Percentiles rank a stretch among this genome's conserved stretches.
These are phyloP conservation scores for Monosporozyma yasuniensis DNA, from an alignment of 805 yeast genomes.

Conservation along the genomic window DNA sequence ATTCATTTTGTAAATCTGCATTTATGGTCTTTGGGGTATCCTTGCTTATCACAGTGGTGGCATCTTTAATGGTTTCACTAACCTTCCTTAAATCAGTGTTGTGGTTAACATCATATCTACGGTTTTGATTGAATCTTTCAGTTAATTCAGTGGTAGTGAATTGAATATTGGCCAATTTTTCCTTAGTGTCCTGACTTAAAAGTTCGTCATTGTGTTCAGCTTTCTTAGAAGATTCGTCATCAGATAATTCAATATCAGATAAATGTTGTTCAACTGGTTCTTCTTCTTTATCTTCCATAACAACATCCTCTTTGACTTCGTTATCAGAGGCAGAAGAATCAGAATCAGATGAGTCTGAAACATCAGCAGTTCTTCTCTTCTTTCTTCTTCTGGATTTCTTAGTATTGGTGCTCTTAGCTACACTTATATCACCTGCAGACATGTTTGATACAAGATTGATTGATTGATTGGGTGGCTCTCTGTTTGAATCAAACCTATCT, in stretches of 20 bases:
- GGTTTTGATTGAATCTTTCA: slow-evolving; percentile 10
- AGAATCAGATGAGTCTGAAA: slow-evolving; percentile 46
- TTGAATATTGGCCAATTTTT: slow-evolving; percentile 17
- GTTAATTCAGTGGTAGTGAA: slow-evolving; percentile 32
- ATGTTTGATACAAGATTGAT: slow-evolving; percentile 1
- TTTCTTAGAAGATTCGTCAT: slow-evolving; percentile 7
- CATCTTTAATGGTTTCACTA: slow-evolving; percentile 23
- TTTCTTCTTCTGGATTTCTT: slow-evolving; percentile 49
- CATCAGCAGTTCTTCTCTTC: slow-evolving; percentile 78
- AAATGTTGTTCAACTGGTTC: slow-evolving; percentile 15
- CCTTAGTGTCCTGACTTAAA: slow-evolving; percentile 15
- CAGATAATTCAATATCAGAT: slow-evolving; percentile 30
- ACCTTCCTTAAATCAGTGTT: slow-evolving; percentile 27
- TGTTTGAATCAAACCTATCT: background rate
- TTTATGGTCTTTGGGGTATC: background rate
- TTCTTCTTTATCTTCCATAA: slow-evolving; percentile 9
- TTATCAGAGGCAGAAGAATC: slow-evolving; percentile 30
- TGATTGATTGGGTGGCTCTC: background rate
- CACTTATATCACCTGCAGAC: slow-evolving; percentile 19
- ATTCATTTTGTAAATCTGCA: slow-evolving; percentile 35
- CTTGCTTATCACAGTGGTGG: slow-evolving; percentile 11
- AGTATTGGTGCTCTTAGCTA: slow-evolving; percentile 11
- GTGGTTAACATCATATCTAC: slow-evolving; percentile 8
- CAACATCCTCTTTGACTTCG: slow-evolving; percentile 13
- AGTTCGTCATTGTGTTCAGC: slow-evolving; percentile 8